These are phyloP conservation scores for Angomonas deanei DNA, from an alignment of 208 protist genomes.

Conservation along the genomic window DNA sequence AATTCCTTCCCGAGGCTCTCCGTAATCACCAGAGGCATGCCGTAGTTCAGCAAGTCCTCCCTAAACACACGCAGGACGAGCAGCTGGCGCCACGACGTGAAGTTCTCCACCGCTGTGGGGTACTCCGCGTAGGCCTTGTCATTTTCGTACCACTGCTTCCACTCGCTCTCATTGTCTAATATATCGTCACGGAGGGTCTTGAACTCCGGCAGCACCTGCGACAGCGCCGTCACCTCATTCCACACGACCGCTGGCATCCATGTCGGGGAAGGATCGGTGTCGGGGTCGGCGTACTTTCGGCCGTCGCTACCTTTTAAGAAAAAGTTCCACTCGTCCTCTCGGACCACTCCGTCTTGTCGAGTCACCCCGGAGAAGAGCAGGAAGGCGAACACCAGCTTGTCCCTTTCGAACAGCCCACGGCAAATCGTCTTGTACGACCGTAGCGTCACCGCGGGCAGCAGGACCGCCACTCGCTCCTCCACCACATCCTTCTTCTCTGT, in stretches of 20 bases:
- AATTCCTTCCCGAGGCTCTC: constrained; percentile 84
- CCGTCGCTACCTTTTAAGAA: constrained; percentile 87
- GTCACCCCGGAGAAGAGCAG: constrained; percentile 89
- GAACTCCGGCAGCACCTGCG: constrained; percentile 78
- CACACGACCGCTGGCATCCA: constrained; percentile 91
- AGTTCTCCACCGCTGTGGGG: constrained; percentile 24
- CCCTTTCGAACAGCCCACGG: constrained; percentile 92
- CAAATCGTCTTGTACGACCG: constrained; percentile 92
- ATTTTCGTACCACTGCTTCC: constrained; percentile 81
- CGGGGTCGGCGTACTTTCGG: constrained; percentile 54
- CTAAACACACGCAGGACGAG: constrained; percentile 86
- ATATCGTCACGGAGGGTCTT: constrained; percentile 83
- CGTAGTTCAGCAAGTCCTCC: constrained; percentile 90
- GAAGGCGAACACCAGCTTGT: constrained; percentile 96
- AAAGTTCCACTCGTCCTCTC: constrained; percentile 84
- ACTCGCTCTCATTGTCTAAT: constrained; percentile 66
- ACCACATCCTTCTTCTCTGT: constrained; percentile 78
- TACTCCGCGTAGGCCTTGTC: constrained; percentile 81
- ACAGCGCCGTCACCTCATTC: constrained; percentile 89
- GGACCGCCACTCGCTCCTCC: constrained; percentile 62
- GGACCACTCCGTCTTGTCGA: constrained; percentile 58
- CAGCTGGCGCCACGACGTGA: constrained; percentile 79
- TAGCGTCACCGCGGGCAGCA: constrained; percentile 84
- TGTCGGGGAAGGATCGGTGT: constrained; percentile 57
- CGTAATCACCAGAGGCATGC: constrained; percentile 67